Base-by-base conservation (phyloP, 768 basidiomycete species). In the Boletus pseudo-olivaceus region DNA sequence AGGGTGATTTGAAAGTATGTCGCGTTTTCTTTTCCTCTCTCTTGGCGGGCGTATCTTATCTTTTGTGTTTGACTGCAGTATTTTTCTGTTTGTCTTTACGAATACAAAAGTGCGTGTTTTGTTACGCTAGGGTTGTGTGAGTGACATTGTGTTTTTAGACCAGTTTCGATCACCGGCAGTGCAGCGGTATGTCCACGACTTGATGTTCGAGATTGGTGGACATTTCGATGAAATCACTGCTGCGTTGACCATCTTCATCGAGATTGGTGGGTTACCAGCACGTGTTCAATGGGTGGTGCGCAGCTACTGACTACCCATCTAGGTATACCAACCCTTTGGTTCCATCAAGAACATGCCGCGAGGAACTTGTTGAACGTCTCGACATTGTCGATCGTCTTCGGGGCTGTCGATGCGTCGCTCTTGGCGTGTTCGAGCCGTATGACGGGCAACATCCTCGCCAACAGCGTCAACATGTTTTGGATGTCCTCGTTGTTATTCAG, bases 361-460 rank as follows among this genome's bases (percentile, higher is more conserved):
- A 62, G 66, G 45, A 80, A 81, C 46, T 62, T 80, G 47, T 58
- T 80, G 32, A 81, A 81, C 45, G 63, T 80, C 42, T 79, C 79
- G 46, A 81, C 78, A 1, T 68, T 80, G n/a, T 80, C 79, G 19
- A 81, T 81, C 15, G 76, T 81, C 63, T 81, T 81, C 58, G 77
- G 75, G 12, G 74, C 67, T n/a, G 78, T 80, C 40, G 76, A 79
- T 7, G 80, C 79, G 17, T 75, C 76, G 10, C 76, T 78, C 1
- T 59, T 80, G 66, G 76, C 69, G 50, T 77, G 73, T 55, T 78
- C 80, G 4, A 73, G 61, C 51, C 54, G 60, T 15, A 59, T 46
- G 40, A 73, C 62, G 12, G 69, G 64, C 5, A 70, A 23, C 7
- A 37, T 65, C 2, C 58, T 79, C 6, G 66, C 73, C 33, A 65